phyloP scores from a whole-genome alignment of 305 asterid species.

The Andrographis paniculata region DNA sequence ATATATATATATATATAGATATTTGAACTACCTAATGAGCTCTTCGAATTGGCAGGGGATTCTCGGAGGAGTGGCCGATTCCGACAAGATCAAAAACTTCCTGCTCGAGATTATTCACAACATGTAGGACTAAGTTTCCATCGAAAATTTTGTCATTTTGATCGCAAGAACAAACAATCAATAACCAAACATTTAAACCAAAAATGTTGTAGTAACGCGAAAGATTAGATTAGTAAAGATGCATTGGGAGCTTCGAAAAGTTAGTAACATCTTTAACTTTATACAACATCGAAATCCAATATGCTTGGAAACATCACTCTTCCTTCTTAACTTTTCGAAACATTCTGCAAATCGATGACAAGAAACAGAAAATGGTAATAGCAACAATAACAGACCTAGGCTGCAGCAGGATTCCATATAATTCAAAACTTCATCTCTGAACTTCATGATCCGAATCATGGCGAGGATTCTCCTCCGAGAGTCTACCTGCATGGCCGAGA shows the following conservation, averaged over 20 bases:
- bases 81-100: constrained; percentile 34
- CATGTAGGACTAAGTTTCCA: constrained; percentile 23
- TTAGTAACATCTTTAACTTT: too few relatives aligned
- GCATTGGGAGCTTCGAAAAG: too few relatives aligned
- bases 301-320: too few relatives aligned
- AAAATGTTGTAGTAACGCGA: too few relatives aligned
- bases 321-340: too few relatives aligned
- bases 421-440: constrained; percentile 17
- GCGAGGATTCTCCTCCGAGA: constrained; percentile 8
- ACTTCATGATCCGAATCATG: constrained; percentile 21
- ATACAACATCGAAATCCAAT: too few relatives aligned
- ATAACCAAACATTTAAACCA: too few relatives aligned
- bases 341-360: neutral
- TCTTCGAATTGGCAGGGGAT: constrained; percentile 37
- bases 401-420: neutral
- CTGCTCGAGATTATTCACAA: constrained; percentile 36
- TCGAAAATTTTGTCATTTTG: constrained; percentile 2
- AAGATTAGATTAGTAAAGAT: too few relatives aligned
- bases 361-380: neutral
- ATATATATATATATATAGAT: too few relatives aligned
- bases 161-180: constrained; percentile 3
- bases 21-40: too few relatives aligned
- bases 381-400: neutral
- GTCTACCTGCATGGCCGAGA: constrained; percentile 12
- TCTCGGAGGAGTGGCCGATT: constrained; percentile 31